phyloP scores from a whole-genome alignment of 176 grass and related monocot genomes.

The Echinochloa phyllopogon region DNA sequence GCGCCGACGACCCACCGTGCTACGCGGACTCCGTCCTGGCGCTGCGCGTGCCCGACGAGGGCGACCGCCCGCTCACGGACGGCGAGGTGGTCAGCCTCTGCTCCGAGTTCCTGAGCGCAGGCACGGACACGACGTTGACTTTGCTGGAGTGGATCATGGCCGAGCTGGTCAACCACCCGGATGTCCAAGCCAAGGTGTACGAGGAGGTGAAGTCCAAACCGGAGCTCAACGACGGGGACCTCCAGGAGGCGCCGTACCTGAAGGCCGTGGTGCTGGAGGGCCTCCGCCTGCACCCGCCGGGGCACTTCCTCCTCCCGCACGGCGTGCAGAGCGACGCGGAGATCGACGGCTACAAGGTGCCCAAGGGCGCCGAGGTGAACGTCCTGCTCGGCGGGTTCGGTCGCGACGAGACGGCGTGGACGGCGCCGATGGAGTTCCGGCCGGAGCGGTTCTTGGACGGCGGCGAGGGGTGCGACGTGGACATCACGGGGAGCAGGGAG shows the following conservation, averaged over 20 bases:
- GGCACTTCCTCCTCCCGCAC: background rate
- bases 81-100: background rate
- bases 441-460: constrained; percentile 59
- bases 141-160: constrained; percentile 64
- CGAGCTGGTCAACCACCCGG: constrained; percentile 37
- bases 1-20: background rate
- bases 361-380: background rate
- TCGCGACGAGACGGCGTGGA: constrained; percentile 46
- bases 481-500: constrained; percentile 57
- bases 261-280: constrained; percentile 1
- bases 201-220: constrained; percentile 17
- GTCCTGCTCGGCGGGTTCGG: background rate
- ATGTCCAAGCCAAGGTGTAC: constrained; percentile 41
- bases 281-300: background rate
- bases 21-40: background rate
- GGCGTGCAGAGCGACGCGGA: background rate
- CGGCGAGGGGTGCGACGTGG: constrained; percentile 44
- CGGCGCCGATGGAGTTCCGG: constrained; percentile 47
- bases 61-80: background rate
- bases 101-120: background rate
- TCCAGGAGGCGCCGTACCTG: background rate
- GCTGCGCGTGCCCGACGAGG: background rate
- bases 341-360: background rate
- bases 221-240: background rate
- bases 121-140: constrained; percentile 48